phyloP scores from a whole-genome alignment of 164 flowering plant species.

The Nelumbo lutea region DNA sequence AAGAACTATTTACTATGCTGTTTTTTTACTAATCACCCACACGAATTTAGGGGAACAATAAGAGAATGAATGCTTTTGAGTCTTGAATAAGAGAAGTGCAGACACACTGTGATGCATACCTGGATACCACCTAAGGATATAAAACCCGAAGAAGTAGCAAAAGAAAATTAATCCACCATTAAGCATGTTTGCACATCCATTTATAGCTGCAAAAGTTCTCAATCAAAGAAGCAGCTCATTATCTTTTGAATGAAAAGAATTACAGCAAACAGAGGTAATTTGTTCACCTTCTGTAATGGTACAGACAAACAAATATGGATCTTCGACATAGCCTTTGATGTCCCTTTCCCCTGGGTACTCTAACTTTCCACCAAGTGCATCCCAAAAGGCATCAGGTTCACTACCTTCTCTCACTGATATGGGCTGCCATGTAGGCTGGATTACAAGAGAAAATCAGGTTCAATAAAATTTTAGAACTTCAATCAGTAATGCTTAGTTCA shows the following conservation, averaged over 20 bases:
- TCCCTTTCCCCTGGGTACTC: conserved; percentile 57
- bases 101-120: conserved; percentile 28
- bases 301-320: conserved; percentile 61
- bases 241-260: conserved; percentile 14
- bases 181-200: conserved; percentile 29
- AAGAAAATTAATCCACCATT: conserved; percentile 37
- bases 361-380: conserved; percentile 51
- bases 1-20: too few relatives aligned
- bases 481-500: neutral
- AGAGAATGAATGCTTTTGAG: too few relatives aligned
- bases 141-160: conserved; percentile 20
- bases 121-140: conserved; percentile 47
- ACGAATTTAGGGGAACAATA: too few relatives aligned
- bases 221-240: conserved; percentile 21
- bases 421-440: conserved; percentile 66
- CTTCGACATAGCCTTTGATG: conserved; percentile 28
- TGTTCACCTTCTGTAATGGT: conserved; percentile 34
- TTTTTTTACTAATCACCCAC: too few relatives aligned
- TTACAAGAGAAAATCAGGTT: conserved; percentile 14
- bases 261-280: conserved; percentile 10
- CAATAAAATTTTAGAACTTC: neutral
- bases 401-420: conserved; percentile 63
- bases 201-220: conserved; percentile 26
- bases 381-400: conserved; percentile 70
- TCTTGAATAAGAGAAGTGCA: too few relatives aligned